Evolutionary conservation across 1,284 basidiomycete species (phyloP).

Genomic region (Schizophyllum commune): DNA sequence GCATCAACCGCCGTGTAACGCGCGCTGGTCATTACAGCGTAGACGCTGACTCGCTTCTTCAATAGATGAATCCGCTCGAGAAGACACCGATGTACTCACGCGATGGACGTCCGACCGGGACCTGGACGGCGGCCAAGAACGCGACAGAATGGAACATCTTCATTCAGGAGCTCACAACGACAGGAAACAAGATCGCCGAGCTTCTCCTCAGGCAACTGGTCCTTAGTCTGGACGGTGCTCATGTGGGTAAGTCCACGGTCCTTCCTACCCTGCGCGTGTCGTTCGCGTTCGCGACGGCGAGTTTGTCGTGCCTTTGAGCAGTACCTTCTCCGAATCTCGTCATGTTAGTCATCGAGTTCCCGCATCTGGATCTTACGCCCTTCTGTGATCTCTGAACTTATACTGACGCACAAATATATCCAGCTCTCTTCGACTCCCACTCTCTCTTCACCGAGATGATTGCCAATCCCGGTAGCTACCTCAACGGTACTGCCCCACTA

Average conservation of each 20-base stretch:
- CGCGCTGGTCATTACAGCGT: too few relatives aligned
- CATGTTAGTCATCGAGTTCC: too few relatives aligned
- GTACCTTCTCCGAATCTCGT: too few relatives aligned
- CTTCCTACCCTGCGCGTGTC: background rate
- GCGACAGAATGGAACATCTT: conserved; percentile 41
- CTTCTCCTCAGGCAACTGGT: conserved; percentile 33
- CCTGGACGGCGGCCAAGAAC: conserved; percentile 37
- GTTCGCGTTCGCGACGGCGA: background rate
- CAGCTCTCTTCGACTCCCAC: conserved; percentile 43
- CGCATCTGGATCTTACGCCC: too few relatives aligned
- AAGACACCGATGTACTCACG: conserved; percentile 33
- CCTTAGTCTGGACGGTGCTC: conserved; percentile 24
- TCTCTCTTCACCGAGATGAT: conserved; percentile 47
- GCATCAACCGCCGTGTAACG: too few relatives aligned
- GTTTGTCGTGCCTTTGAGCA: too few relatives aligned
- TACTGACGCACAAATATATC: too few relatives aligned
- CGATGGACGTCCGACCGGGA: conserved; percentile 32
- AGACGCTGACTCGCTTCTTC: too few relatives aligned
- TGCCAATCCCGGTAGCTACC: conserved; percentile 35
- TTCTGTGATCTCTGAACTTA: too few relatives aligned
- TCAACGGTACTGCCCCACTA: conserved; percentile 52
- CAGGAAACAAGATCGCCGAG: conserved; percentile 32
- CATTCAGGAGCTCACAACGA: conserved; percentile 35
- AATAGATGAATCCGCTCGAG: conserved; percentile 44
- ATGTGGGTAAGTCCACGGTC: conserved; percentile 27